Conservation (phyloP, 306 rosid genomes). For the Amphicarpaea edgeworthii region DNA sequence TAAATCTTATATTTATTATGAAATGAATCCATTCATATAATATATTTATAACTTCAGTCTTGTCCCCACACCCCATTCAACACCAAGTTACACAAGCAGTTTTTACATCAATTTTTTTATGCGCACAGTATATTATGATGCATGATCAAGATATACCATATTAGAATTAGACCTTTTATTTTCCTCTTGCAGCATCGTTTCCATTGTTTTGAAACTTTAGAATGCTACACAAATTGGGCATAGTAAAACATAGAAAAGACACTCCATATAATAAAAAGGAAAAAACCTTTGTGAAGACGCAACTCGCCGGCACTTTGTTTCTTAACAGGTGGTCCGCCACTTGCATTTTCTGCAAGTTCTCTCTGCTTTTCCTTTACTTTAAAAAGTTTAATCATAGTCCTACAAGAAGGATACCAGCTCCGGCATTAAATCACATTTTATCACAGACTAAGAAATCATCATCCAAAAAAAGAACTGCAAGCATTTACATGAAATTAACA, state of each 20-base stretch:
- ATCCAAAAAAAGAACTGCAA: constrained; percentile 22
- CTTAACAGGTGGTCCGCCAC: constrained; percentile 71
- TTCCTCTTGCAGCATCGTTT: not conserved
- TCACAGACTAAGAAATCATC: not conserved
- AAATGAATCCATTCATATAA: not conserved
- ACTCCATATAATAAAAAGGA: not conserved
- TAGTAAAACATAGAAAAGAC: not conserved
- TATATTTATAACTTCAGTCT: not conserved
- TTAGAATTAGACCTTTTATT: not conserved
- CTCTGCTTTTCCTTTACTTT: constrained; percentile 95
- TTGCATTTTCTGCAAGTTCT: constrained; percentile 82
- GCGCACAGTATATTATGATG: too few relatives aligned
- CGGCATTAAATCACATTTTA: constrained; percentile 21
- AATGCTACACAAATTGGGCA: constrained; percentile 12
- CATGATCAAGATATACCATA: not conserved
- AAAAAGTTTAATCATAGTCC: constrained; percentile 86
- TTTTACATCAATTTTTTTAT: not conserved
- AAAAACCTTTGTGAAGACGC: constrained; percentile 91
- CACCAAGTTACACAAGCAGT: not conserved
- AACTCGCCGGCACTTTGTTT: constrained; percentile 93
- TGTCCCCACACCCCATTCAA: not conserved
- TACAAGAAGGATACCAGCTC: constrained; percentile 38
- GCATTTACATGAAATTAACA: not conserved
- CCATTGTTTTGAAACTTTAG: not conserved
- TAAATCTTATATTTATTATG: too few relatives aligned